These are phyloP conservation scores for Epichloe coenophiala DNA, from an alignment of 2,329 filamentous ascomycete genomes.

Conservation along the genomic window DNA sequence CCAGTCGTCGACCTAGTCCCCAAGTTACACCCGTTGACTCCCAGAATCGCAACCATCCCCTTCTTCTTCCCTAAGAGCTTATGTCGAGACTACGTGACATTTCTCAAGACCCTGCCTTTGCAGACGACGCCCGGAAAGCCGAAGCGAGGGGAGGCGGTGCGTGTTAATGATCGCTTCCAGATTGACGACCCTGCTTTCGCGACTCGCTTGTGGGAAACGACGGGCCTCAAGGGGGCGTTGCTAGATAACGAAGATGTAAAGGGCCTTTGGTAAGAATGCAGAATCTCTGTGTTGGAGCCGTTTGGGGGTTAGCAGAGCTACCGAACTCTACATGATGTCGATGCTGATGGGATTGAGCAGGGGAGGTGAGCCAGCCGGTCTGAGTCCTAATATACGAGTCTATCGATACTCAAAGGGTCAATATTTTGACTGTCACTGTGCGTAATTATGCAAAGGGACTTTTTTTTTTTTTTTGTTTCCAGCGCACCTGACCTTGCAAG, in stretches of 20 bases:
- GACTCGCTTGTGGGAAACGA: conserved; percentile 60
- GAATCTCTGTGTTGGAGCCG: not conserved
- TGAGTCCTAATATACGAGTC: conserved; percentile 80
- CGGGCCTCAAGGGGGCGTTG: conserved; percentile 54
- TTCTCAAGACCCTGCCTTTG: conserved; percentile 55
- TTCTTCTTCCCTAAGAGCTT: conserved; percentile 63
- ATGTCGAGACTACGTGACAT: conserved; percentile 63
- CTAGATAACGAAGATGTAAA: conserved; percentile 25
- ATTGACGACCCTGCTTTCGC: conserved; percentile 66
- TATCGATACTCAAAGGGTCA: conserved; percentile 79
- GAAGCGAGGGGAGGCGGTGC: conserved; percentile 65
- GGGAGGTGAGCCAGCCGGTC: conserved; percentile 70
- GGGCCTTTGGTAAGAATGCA: conserved; percentile 30
- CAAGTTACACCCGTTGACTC: conserved; percentile 32
- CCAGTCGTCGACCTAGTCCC: conserved; percentile 51
- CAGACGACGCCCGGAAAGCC: conserved; percentile 67
- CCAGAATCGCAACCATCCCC: conserved; percentile 59
- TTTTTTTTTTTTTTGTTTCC: no score
- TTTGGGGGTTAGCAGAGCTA: no score
- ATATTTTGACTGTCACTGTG: conserved; percentile 89
- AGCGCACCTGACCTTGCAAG: not conserved
- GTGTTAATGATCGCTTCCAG: conserved; percentile 85
- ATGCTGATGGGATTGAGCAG: conserved; percentile 33
- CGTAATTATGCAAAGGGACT: conserved; percentile 15
- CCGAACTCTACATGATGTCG: no score